Percentiles rank a stretch among this genome's conserved stretches.
Evolutionary conservation across 495 filamentous ascomycete genomes (phyloP).

Genomic region (Neurospora sp.): DNA sequence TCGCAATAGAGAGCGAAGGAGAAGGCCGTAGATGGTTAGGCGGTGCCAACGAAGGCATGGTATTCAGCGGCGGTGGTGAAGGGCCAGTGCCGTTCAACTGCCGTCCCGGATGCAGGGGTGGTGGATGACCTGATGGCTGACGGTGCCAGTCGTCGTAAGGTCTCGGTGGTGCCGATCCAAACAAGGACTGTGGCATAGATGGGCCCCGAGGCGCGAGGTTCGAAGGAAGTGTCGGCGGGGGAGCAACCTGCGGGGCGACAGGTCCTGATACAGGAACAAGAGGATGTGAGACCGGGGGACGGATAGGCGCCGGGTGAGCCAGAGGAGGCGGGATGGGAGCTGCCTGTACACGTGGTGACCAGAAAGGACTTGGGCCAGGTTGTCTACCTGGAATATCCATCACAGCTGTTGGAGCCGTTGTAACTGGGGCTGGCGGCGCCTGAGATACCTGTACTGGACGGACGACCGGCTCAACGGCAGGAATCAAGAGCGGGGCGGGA

Average conservation of each 20-base stretch:
- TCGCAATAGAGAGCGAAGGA: conserved; percentile 14
- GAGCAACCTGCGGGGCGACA: conserved; percentile 26
- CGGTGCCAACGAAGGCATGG: conserved; percentile 31
- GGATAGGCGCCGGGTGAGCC: conserved; percentile 9
- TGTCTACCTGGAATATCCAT: conserved; percentile 7
- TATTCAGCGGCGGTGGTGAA: conserved; percentile 18
- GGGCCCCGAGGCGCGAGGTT: conserved; percentile 18
- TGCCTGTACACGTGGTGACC: conserved; percentile 12
- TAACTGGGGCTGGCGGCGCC: conserved; percentile 24
- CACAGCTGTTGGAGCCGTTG: background rate
- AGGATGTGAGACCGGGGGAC: conserved; percentile 1
- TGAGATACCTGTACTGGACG: conserved; percentile 26
- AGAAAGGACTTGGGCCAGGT: conserved; percentile 7
- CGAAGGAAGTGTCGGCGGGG: conserved; percentile 20
- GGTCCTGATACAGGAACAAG: conserved; percentile 29
- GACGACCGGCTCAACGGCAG: background rate
- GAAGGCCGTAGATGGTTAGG: conserved; percentile 33
- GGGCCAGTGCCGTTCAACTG: conserved; percentile 32
- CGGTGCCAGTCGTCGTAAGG: conserved; percentile 29
- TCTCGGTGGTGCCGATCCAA: conserved; percentile 12
- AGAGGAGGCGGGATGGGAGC: conserved; percentile 3
- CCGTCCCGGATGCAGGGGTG: conserved; percentile 20
- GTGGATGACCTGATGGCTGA: conserved; percentile 22
- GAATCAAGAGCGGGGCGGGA: conserved; percentile 4
- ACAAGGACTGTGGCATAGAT: conserved; percentile 16